Evolutionary conservation across 2,329 filamentous ascomycete genomes (phyloP), one percentile per base, ranked within the genome.

Genomic region (Talaromyces sp.): DNA sequence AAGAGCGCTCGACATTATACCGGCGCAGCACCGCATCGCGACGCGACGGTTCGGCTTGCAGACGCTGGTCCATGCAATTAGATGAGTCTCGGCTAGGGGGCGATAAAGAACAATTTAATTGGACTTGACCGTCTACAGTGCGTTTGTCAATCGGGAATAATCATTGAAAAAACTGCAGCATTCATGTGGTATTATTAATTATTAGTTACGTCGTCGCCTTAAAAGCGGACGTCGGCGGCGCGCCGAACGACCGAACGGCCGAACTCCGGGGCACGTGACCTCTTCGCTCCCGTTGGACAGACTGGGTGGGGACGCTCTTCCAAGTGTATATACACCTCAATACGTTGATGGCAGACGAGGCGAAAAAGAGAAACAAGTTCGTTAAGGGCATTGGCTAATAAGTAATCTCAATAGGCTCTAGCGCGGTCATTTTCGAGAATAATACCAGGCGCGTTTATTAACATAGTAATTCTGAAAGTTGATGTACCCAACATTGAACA

Each of bases 1-100:
- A 67, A 28, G 65, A 66, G 13, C 63, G 63, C 25, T 63, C 63
- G n/a, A 63, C 64, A 36, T 62, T 55, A 57, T 62, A 62, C 4
- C 60, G 60, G 25, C 44, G 44, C 10, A 51, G 44, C 25, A 27
- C 19, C n/a, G 44, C 19, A 22, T 27, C 44, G 25, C 44, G 19
- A 27, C 19, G 44, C 19, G 44, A 27, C 13, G 44, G 19, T 13
- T 10, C 19, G 10, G 44, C 19, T 2, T 39, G 36, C 36, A 39
- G 15, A 8, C 17, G 15, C 36, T 39, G 36, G 17, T 39, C 36
- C 36, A 39, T 39, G 36, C 17, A 39, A 15, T 9, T 39, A 17
- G 15, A n/a, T 8, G 2, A n/a, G n/a, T n/a, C 17, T 39, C 36
- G 13, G 17, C 36, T n/a, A n/a, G 8, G 17, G n/a, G 15, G 17